Evolutionary conservation across 2,329 filamentous ascomycete species (phyloP), one percentile per base, ranked within the genome.

Genomic region (Exophiala alcalophila): DNA sequence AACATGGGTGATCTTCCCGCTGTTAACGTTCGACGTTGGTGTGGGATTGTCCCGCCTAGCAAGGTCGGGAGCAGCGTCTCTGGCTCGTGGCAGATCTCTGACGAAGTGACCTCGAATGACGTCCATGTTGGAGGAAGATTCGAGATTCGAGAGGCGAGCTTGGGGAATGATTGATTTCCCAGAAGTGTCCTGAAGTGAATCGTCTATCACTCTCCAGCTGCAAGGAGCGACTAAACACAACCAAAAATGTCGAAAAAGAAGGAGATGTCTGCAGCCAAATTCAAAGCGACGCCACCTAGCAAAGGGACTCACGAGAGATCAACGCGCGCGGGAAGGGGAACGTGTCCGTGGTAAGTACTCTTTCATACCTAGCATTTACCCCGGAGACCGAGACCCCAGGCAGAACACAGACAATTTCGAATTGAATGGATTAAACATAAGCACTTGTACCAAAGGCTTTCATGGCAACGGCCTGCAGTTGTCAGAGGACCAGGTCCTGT

Each of bases 401-500:
- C 29, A 18, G 11, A 28, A 19, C 37, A 32, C 27, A 21, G 6
- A 15, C n/a, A 35, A 15, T 32, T 19, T 7, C 4, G 20, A 14
- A 15, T 5, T 2, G 10, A 20, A 36, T 25, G 15, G 43, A 36
- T 14, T 49, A 25, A 49, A 32, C 40, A 49, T 49, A 49, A 49
- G 45, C 45, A 49, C 45, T 49, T 49, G 37, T 27, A 14, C 29
- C 19, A 41, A 41, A 41, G 38, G 40, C 36, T 44, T 49, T 30
- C 27, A 23, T 21, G 24, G 31, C 28, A 24, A 23, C 16, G 15
- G 16, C 15, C 25, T 39, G 20, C 26, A 10, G 12, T 29, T 9
- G 14, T 33, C 14, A 27, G 15, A 10, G 25, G 25, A 33, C 31
- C n/a, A 20, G 30, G 40, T 44, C 23, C 36, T 32, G 45, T 49